A percentile compares a stretch with the other conserved stretches of the same genome.
phyloP scores from a whole-genome alignment of 768 basidiomycete genomes.

The Leccinum arenicola region DNA sequence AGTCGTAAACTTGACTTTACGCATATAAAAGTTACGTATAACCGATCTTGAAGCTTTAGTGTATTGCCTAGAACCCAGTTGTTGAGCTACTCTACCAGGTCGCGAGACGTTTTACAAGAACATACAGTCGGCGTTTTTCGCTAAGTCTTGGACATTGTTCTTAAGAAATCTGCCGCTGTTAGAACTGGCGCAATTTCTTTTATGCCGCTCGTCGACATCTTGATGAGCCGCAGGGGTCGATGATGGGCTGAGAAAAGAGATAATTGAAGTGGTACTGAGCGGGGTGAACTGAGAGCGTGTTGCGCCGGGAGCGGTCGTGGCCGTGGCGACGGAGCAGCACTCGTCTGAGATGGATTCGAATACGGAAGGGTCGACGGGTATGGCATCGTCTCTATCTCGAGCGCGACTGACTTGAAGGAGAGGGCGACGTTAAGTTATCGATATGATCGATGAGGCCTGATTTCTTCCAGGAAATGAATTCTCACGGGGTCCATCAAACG shows the following conservation, averaged over 20 bases:
- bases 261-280: constrained; percentile 9
- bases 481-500: too few species aligned
- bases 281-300: constrained; percentile 17
- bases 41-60: constrained; percentile 99
- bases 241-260: not conserved
- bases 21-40: constrained; percentile 98
- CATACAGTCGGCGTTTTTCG: constrained; percentile 92
- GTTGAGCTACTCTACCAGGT: constrained; percentile 3
- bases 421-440: constrained; percentile 30
- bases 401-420: constrained; percentile 31
- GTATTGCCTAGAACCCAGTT: constrained; percentile 68
- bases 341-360: constrained; percentile 14
- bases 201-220: constrained; percentile 82
- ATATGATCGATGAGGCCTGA: too few species aligned
- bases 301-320: not conserved
- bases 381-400: constrained; percentile 34
- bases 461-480: too few species aligned
- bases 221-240: constrained; percentile 8
- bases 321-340: constrained; percentile 24
- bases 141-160: constrained; percentile 92
- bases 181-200: constrained; percentile 99
- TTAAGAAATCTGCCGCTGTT: constrained; percentile 85
- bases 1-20: constrained; percentile 99
- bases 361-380: constrained; percentile 27
- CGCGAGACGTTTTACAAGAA: not conserved